phyloP scores from a whole-genome alignment of 2,329 filamentous ascomycete species.

The Penicillium nordicum region DNA sequence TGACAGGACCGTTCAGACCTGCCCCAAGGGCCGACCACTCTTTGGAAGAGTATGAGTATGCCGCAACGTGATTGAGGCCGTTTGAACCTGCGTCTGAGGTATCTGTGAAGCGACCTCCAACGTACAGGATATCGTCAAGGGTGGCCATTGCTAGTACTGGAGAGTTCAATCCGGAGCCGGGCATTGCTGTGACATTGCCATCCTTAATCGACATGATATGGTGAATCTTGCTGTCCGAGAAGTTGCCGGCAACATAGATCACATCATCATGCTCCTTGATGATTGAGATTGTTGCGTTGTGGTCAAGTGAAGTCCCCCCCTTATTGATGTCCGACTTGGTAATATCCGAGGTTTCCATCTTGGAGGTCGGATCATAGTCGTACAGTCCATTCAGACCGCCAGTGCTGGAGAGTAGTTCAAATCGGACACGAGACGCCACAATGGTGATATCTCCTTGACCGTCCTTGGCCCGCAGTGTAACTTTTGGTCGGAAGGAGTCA shows the following conservation, averaged over 20 bases:
- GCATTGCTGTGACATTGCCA: slow-evolving; percentile 58
- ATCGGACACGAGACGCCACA: slow-evolving; percentile 86
- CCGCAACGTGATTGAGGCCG: slow-evolving; percentile 72
- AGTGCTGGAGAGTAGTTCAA: slow-evolving; percentile 58
- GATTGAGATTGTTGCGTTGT: slow-evolving; percentile 65
- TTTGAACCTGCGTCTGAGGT: slow-evolving; percentile 59
- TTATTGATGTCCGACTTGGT: slow-evolving; percentile 70
- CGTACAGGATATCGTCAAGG: slow-evolving; percentile 66
- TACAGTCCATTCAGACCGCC: slow-evolving; percentile 85
- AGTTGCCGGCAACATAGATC: slow-evolving; percentile 80
- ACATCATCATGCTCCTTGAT: slow-evolving; percentile 63
- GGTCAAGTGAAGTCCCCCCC: slow-evolving; percentile 67
- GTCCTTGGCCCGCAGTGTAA: slow-evolving; percentile 69
- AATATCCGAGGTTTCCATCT: slow-evolving; percentile 61
- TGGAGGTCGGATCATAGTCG: slow-evolving; percentile 70
- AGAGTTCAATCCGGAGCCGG: slow-evolving; percentile 74
- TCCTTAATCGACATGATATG: slow-evolving; percentile 75
- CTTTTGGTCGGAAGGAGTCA: slow-evolving; percentile 69
- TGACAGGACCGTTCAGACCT: slow-evolving; percentile 77
- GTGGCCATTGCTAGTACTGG: slow-evolving; percentile 69
- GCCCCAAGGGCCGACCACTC: slow-evolving; percentile 76
- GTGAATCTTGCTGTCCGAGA: slow-evolving; percentile 62
- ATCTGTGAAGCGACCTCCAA: slow-evolving; percentile 80
- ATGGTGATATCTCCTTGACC: slow-evolving; percentile 65
- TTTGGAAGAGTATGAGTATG: slow-evolving; percentile 66